Evolutionary conservation across 352 stramenopile genomes (phyloP).

Genomic region (Elongisporangium prolatum): DNA sequence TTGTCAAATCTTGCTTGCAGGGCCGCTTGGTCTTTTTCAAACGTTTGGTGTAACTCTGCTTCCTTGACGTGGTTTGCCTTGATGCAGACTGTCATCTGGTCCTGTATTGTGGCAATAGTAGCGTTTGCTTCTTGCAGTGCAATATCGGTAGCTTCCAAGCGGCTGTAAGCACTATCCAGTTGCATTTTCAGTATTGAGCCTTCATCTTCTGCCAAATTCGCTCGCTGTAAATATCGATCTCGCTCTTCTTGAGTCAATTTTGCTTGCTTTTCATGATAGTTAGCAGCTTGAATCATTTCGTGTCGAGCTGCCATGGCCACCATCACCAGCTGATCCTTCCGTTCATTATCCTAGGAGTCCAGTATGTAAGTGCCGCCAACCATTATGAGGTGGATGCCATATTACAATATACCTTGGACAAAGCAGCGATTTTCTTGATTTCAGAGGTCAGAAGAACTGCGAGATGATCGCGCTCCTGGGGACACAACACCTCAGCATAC

Average conservation of each 20-base stretch:
- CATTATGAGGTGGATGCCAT: too few relatives aligned
- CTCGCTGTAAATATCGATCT: slow-evolving; percentile 12
- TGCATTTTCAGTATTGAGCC: slow-evolving; percentile 28
- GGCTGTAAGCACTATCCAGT: slow-evolving; percentile 39
- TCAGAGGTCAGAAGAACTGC: slow-evolving; percentile 43
- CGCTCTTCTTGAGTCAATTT: slow-evolving; percentile 26
- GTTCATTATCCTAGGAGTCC: slow-evolving; percentile 64
- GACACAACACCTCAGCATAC: too few relatives aligned
- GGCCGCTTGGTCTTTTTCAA: slow-evolving; percentile 38
- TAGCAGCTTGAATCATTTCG: slow-evolving; percentile 57
- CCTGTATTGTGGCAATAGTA: slow-evolving; percentile 20
- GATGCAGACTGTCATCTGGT: slow-evolving; percentile 22
- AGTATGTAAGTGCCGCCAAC: too few relatives aligned
- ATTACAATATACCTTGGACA: slow-evolving; percentile 55
- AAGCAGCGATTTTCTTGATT: slow-evolving; percentile 72
- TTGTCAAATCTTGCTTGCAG: slow-evolving; percentile 69
- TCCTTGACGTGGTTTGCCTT: slow-evolving; percentile 29
- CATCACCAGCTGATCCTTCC: slow-evolving; percentile 70
- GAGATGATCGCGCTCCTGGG: slow-evolving; percentile 51
- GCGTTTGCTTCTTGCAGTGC: slow-evolving; percentile 14
- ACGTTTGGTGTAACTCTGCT: slow-evolving; percentile 28
- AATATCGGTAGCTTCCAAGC: slow-evolving; percentile 33
- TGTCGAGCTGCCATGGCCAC: slow-evolving; percentile 74
- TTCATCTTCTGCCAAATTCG: slow-evolving; percentile 35
- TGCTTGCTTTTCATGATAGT: slow-evolving; percentile 31